These are phyloP conservation scores for Neoboletus subvelutipes DNA, from an alignment of 768 basidiomycete species.

Conservation along the genomic window DNA sequence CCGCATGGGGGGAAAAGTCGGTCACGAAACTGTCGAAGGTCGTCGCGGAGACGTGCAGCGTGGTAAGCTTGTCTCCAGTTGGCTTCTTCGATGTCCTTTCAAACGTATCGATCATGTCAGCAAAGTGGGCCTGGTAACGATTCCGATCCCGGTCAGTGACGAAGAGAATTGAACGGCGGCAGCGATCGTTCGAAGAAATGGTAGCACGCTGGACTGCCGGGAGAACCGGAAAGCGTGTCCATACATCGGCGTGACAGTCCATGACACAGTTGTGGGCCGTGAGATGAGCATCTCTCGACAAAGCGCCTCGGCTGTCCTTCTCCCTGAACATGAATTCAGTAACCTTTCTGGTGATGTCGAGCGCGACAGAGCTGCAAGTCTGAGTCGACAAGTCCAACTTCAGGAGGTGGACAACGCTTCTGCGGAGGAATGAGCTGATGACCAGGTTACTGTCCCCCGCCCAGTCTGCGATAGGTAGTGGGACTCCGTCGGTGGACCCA, in stretches of 20 bases:
- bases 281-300: constrained; percentile 14
- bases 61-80: constrained; percentile 41
- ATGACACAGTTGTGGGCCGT: constrained; percentile 49
- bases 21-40: constrained; percentile 27
- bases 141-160: constrained; percentile 38
- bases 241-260: constrained; percentile 55
- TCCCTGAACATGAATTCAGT: constrained; percentile 61
- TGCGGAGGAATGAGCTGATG: constrained; percentile 47
- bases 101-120: constrained; percentile 44
- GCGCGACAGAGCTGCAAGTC: constrained; percentile 42
- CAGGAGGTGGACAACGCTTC: constrained; percentile 44
- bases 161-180: constrained; percentile 41
- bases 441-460: constrained; percentile 25
- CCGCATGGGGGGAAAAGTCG: constrained; percentile 1
- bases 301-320: constrained; percentile 30
- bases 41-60: constrained; percentile 33
- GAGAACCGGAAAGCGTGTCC: constrained; percentile 59
- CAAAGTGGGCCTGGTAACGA: constrained; percentile 43
- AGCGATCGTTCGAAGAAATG: constrained; percentile 35
- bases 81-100: constrained; percentile 54
- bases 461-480: constrained; percentile 33
- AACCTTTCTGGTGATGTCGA: constrained; percentile 54
- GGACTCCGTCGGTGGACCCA: constrained; percentile 48
- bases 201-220: constrained; percentile 48
- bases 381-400: constrained; percentile 36